Conservation (phyloP, 2,329 filamentous ascomycete species). For the Lecanicillium sp. region DNA sequence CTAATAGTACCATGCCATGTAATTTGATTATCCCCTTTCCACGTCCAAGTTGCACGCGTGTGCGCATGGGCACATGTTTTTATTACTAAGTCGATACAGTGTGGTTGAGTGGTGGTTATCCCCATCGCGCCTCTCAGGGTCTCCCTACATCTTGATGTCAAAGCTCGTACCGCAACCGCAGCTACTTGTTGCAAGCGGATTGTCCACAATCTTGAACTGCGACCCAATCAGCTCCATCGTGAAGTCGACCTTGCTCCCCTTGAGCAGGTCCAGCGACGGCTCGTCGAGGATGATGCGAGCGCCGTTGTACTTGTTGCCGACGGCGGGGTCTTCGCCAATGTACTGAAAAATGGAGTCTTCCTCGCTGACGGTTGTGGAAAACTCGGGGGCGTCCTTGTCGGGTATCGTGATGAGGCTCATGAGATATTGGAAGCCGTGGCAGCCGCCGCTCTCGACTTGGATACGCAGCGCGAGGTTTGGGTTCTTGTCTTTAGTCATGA, state of each 20-base stretch:
- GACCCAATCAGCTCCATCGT: slow-evolving; percentile 84
- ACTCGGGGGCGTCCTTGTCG: slow-evolving; percentile 26
- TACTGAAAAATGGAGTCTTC: slow-evolving; percentile 88
- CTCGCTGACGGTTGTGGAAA: slow-evolving; percentile 42
- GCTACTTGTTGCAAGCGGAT: slow-evolving; percentile 84
- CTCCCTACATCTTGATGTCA: slow-evolving; percentile 66
- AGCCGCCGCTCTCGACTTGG: slow-evolving; percentile 87
- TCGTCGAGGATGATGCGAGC: slow-evolving; percentile 88
- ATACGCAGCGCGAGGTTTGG: slow-evolving; percentile 83
- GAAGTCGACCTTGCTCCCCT: slow-evolving; percentile 93
- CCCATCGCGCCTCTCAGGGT: background rate
- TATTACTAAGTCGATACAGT: no score
- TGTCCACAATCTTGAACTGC: slow-evolving; percentile 95
- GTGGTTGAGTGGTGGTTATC: slow-evolving; percentile 11
- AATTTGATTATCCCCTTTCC: no score
- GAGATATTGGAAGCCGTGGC: slow-evolving; percentile 95
- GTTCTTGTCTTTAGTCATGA: slow-evolving; percentile 66
- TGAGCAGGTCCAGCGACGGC: slow-evolving; percentile 78
- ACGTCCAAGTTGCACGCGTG: no score
- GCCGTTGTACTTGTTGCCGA: slow-evolving; percentile 25
- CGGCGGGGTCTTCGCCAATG: slow-evolving; percentile 41
- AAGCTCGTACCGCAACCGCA: slow-evolving; percentile 98
- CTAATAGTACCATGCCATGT: background rate
- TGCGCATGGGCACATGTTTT: no score
- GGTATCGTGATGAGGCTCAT: slow-evolving; percentile 75